These are phyloP conservation scores for Magnusiomyces ingens DNA, from an alignment of 1,139 yeast species.

Conservation along the genomic window DNA sequence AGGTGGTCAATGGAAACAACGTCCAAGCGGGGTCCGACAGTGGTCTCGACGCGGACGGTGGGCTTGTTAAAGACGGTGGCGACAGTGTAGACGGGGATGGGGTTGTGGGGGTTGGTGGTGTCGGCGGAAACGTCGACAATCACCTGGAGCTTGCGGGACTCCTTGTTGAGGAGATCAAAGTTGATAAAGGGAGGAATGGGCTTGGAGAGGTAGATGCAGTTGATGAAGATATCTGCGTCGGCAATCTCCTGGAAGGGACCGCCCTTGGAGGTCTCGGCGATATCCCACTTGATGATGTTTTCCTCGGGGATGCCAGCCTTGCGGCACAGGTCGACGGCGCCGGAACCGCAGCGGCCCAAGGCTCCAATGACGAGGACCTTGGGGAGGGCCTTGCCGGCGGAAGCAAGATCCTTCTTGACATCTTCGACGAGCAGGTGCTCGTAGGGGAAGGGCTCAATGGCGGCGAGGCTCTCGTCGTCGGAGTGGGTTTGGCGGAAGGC, in stretches of 20 bases:
- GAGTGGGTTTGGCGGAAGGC: constrained; percentile 75
- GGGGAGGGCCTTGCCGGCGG: constrained; percentile 58
- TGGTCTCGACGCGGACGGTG: constrained; percentile 72
- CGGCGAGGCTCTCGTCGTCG: constrained; percentile 53
- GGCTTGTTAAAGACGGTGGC: constrained; percentile 91
- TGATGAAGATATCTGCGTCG: constrained; percentile 77
- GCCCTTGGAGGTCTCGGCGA: constrained; percentile 91
- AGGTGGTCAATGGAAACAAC: constrained; percentile 96
- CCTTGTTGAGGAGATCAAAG: constrained; percentile 55
- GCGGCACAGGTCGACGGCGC: constrained; percentile 78
- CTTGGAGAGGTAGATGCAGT: constrained; percentile 88
- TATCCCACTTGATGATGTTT: constrained; percentile 88
- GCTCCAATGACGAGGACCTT: constrained; percentile 90
- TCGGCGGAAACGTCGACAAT: constrained; percentile 98
- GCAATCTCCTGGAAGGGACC: constrained; percentile 96
- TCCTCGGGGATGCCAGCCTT: constrained; percentile 85
- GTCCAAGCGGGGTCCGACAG: constrained; percentile 66
- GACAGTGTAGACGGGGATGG: constrained; percentile 83
- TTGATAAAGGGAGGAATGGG: constrained; percentile 92
- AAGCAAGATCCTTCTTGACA: constrained; percentile 58
- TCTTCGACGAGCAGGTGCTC: constrained; percentile 67
- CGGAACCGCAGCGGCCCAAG: constrained; percentile 98
- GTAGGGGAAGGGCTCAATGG: constrained; percentile 74
- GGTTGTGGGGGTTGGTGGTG: constrained; percentile 97
- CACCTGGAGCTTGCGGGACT: constrained; percentile 70